Conservation (phyloP, 305 asterid species). For the Fraxinus xanthoxyloides region DNA sequence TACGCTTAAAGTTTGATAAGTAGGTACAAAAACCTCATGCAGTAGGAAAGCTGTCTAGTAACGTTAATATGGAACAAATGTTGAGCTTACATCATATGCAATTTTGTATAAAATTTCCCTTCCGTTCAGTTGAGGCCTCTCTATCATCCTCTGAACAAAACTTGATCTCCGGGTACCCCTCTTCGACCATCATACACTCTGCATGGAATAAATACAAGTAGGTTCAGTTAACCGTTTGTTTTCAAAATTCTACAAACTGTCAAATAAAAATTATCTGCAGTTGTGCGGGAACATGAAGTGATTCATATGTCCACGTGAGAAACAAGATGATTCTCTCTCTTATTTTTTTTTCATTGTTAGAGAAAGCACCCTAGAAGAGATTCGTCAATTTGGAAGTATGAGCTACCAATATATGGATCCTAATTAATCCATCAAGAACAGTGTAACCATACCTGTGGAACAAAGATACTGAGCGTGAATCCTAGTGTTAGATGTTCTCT, state of each 20-base stretch:
- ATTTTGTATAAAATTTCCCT: neutral
- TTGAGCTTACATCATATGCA: neutral
- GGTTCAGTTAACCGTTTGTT: neutral
- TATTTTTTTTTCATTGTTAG: neutral
- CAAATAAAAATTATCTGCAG: neutral
- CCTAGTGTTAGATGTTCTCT: conserved; percentile 30
- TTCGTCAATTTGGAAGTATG: neutral
- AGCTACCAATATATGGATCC: neutral
- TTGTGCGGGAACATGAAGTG: neutral
- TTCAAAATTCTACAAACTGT: conserved; percentile 13
- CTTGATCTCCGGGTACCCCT: neutral
- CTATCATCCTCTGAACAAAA: neutral
- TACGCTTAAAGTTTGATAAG: neutral
- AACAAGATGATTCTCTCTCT: neutral
- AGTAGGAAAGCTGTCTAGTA: neutral
- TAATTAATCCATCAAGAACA: conserved; percentile 5
- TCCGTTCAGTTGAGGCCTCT: neutral
- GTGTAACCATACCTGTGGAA: conserved; percentile 16
- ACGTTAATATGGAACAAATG: neutral
- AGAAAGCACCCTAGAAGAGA: neutral
- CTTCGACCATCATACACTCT: neutral
- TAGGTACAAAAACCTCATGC: neutral
- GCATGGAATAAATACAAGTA: neutral
- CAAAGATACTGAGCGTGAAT: neutral
- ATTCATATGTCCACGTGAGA: neutral